These are phyloP conservation scores for Acanthamoeba castellanii DNA, from an alignment of 208 protist species.

Conservation along the genomic window DNA sequence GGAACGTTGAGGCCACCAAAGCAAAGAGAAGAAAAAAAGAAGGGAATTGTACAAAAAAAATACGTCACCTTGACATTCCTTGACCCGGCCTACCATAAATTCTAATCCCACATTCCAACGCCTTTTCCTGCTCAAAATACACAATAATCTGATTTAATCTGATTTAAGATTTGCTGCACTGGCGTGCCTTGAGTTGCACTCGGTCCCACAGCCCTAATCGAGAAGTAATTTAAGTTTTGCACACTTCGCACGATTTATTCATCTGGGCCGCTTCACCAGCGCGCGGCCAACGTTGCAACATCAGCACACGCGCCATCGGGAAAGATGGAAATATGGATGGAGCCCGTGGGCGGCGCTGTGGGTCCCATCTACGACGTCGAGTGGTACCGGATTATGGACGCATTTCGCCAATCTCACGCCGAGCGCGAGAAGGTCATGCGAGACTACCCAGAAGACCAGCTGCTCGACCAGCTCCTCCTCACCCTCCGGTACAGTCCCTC, in stretches of 20 bases:
- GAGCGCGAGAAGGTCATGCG: conserved; percentile 55
- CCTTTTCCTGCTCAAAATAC: too few relatives aligned
- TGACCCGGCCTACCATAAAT: background rate
- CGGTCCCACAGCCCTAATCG: too few relatives aligned
- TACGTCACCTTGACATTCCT: background rate
- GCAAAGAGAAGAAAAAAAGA: background rate
- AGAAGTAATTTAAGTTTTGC: too few relatives aligned
- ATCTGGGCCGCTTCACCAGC: too few relatives aligned
- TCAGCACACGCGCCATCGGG: background rate
- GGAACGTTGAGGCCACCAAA: background rate
- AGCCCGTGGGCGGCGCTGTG: conserved; percentile 50
- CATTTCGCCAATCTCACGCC: conserved; percentile 25
- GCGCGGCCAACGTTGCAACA: too few relatives aligned
- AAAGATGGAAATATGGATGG: conserved; percentile 64
- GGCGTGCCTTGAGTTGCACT: too few relatives aligned
- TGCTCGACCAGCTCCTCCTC: conserved; percentile 62
- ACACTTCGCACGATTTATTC: too few relatives aligned
- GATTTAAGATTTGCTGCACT: too few relatives aligned
- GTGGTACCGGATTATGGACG: conserved; percentile 54
- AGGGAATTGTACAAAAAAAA: background rate
- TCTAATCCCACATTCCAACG: background rate
- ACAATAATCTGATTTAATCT: too few relatives aligned
- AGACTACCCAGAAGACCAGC: conserved; percentile 47
- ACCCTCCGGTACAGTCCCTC: background rate
- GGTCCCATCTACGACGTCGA: conserved; percentile 67